Evolutionary conservation across 2,329 filamentous ascomycete genomes (phyloP).

Genomic region (Cladosporium sphaerospermum): DNA sequence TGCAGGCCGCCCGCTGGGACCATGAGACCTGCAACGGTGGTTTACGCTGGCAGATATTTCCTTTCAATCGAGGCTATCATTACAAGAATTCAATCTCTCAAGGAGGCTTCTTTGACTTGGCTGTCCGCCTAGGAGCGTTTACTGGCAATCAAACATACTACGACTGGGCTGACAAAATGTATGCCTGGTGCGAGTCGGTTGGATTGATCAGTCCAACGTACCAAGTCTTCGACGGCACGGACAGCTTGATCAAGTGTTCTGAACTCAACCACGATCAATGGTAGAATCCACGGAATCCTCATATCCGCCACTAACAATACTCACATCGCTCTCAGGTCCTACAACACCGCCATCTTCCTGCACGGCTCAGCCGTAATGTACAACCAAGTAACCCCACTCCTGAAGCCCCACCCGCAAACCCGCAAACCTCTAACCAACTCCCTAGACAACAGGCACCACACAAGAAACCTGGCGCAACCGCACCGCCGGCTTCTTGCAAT

Average conservation of each 20-base stretch:
- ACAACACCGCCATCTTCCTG: conserved; percentile 41
- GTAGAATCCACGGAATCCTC: conserved; percentile 13
- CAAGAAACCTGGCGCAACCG: conserved; percentile 21
- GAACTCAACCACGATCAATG: conserved; percentile 41
- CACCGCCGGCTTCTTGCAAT: conserved; percentile 20
- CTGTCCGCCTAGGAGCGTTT: conserved; percentile 35
- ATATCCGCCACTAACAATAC: conserved; percentile 21
- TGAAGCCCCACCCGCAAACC: neutral
- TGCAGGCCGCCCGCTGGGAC: conserved; percentile 34
- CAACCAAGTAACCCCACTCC: conserved; percentile 26
- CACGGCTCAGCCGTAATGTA: conserved; percentile 44
- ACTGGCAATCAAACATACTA: conserved; percentile 49
- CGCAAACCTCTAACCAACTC: neutral
- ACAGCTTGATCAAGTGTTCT: conserved; percentile 40
- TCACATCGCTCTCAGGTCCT: conserved; percentile 35
- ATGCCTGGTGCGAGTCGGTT: conserved; percentile 39
- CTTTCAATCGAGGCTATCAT: conserved; percentile 44
- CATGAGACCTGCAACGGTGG: conserved; percentile 31
- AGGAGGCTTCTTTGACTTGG: conserved; percentile 47
- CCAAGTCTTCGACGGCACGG: conserved; percentile 43
- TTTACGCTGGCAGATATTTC: conserved; percentile 35
- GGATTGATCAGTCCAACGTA: conserved; percentile 52
- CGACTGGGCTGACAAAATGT: conserved; percentile 53
- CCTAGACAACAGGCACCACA: conserved; percentile 19
- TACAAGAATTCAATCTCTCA: conserved; percentile 48